phyloP scores from a whole-genome alignment of 2,329 filamentous ascomycete species.

The Fusarium setosum region DNA sequence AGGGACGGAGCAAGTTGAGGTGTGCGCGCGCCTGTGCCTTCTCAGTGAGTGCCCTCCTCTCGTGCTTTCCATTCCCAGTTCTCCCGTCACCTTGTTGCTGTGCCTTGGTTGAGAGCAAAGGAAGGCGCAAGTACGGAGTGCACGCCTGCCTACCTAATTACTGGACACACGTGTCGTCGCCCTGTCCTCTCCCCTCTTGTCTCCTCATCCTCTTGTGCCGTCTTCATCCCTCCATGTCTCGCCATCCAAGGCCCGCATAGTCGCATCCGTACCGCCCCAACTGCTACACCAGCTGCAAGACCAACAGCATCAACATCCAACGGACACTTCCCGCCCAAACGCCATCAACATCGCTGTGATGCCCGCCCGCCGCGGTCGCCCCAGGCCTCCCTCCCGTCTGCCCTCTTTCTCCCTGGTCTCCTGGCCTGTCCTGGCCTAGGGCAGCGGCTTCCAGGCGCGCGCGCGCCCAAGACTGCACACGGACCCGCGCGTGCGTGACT shows the following conservation, averaged over 20 bases:
- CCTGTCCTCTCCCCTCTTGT: constrained; percentile 2
- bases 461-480: constrained; percentile 1
- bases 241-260: constrained; percentile 1
- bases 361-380: constrained; percentile 4
- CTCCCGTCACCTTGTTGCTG: not conserved
- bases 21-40: constrained; percentile 17
- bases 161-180: constrained; percentile 5
- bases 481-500: not conserved
- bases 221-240: constrained; percentile 14
- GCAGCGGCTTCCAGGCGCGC: not conserved
- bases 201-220: not conserved
- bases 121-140: not conserved
- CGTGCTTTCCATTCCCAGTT: constrained; percentile 7
- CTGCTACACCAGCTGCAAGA: not conserved
- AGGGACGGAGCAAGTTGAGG: constrained; percentile 9
- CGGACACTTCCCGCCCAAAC: not conserved
- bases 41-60: constrained; percentile 9
- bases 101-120: not conserved
- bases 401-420: constrained; percentile 1
- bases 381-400: not conserved
- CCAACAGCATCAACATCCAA: not conserved
- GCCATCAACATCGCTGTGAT: constrained; percentile 15
- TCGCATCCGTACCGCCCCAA: not conserved
- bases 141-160: not conserved
- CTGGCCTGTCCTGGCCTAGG: constrained; percentile 4